A percentile compares a stretch with the other conserved stretches of the same genome.
These are phyloP conservation scores for Neoboletus brunneissimus DNA, from an alignment of 768 basidiomycete species.

Conservation along the genomic window DNA sequence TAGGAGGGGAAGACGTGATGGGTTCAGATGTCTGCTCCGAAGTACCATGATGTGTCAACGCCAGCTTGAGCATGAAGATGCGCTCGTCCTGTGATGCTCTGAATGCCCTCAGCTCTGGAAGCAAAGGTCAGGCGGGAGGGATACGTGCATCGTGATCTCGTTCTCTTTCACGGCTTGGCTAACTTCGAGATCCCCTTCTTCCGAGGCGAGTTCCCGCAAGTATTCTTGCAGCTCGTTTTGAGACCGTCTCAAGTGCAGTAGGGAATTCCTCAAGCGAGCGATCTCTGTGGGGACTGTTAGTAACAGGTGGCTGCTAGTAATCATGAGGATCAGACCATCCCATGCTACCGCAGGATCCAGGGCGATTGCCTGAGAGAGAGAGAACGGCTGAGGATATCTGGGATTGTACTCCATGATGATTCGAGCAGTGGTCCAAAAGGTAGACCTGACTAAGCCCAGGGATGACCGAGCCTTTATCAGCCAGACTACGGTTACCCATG, in stretches of 20 bases:
- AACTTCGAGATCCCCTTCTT: slow-evolving; percentile 54
- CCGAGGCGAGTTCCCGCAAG: slow-evolving; percentile 35
- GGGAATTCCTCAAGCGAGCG: slow-evolving; percentile 67
- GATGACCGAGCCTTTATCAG: not conserved
- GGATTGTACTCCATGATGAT: slow-evolving; percentile 61
- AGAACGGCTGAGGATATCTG: slow-evolving; percentile 72
- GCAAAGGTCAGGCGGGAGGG: slow-evolving; percentile 31
- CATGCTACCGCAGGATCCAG: slow-evolving; percentile 67
- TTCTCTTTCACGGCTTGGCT: slow-evolving; percentile 67
- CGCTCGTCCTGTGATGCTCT: slow-evolving; percentile 81
- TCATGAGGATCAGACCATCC: slow-evolving; percentile 50
- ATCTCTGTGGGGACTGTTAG: slow-evolving; percentile 52
- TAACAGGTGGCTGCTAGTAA: not conserved
- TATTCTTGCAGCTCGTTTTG: slow-evolving; percentile 55
- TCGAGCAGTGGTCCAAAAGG: not conserved
- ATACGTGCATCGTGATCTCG: slow-evolving; percentile 57
- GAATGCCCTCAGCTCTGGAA: slow-evolving; percentile 13
- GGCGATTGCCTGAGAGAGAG: slow-evolving; percentile 56
- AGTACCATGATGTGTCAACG: slow-evolving; percentile 60
- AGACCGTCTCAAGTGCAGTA: slow-evolving; percentile 58
- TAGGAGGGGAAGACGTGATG: not conserved
- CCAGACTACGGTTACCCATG: slow-evolving; percentile 14
- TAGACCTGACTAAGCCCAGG: slow-evolving; percentile 22
- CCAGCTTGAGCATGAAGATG: slow-evolving; percentile 63
- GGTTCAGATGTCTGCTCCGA: slow-evolving; percentile 11